Base-by-base conservation (phyloP, 805 yeast species). In the Candida krabiensis region DNA sequence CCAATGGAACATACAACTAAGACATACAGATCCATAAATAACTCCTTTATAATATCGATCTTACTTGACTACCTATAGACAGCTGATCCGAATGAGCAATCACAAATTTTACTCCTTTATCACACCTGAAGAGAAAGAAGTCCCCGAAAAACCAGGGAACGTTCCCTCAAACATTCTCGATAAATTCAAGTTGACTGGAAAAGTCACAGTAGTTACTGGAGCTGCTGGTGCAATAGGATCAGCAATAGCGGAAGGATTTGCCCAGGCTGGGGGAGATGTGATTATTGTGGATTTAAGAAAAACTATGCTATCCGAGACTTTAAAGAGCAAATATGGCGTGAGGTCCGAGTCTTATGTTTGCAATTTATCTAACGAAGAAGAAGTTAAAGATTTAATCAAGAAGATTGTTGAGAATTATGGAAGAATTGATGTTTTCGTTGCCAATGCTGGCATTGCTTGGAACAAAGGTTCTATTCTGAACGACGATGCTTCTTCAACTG, bases 251-350 rank as follows among this genome's bases (percentile, higher is more conserved):
- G 85, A 78, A 59, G 87, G 86, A 3, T 83, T 67, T 52, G 83
- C 86, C 28, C 89, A 83, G 63, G 88, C 88, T 4, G 95, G 93
- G 37, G 95, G 91, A 3, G 82, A 83, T 49, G 77, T 86, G 26
- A 86, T 85, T 30, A 53, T 63, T 34, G 58, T 66, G 52, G 55
- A 37, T 43, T 50, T 28, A 28, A 35, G 29, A 28, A 48, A 36
- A 42, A 25, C 40, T 17, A 12, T 15, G 39, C 36, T n/a, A n/a
- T 16, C 19, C 27, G 15, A 9, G 19, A 9, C 4, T 19, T 40
- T 16, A 11, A 21, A 7, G 7, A 7, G 11, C 7, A 21, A 21
- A 21, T 21, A 21, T 44, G 49, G 47, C 13, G 47, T 46, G 17
- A 40, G 26, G 21, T 36, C 40, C 9, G 35, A 18, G 11, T 33